Percentiles rank a stretch among this genome's conserved stretches.
Conservation (phyloP, 441 rosid species). For the Hura crepitans region DNA sequence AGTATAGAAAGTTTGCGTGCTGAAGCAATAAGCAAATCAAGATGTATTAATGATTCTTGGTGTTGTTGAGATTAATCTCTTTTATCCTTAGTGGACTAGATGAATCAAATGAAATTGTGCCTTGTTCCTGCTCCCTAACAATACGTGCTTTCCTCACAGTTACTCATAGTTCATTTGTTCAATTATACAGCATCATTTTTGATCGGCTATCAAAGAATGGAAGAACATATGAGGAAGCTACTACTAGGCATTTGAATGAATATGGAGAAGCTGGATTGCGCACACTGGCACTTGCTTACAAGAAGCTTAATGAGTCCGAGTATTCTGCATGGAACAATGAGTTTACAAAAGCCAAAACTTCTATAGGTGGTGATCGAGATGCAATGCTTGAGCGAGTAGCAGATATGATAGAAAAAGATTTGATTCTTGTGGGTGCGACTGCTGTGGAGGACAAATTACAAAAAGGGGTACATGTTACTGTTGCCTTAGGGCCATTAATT, state of each 20-base stretch:
- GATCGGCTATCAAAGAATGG: slow-evolving; percentile 88
- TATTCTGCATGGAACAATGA: slow-evolving; percentile 76
- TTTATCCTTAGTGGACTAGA: neutral
- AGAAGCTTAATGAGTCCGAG: slow-evolving; percentile 67
- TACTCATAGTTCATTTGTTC: slow-evolving; percentile 24
- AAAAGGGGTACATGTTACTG: slow-evolving; percentile 58
- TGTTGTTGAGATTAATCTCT: neutral
- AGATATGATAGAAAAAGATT: slow-evolving; percentile 84
- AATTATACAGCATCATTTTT: slow-evolving; percentile 68
- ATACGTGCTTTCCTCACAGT: slow-evolving; percentile 11
- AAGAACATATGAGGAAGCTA: slow-evolving; percentile 53
- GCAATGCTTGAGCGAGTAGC: slow-evolving; percentile 67
- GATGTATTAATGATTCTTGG: neutral
- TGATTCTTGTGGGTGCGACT: slow-evolving; percentile 90
- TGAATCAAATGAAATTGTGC: neutral
- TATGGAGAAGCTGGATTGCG: slow-evolving; percentile 96
- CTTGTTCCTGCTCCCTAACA: neutral
- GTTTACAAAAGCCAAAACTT: slow-evolving; percentile 75
- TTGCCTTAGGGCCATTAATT: slow-evolving; percentile 12
- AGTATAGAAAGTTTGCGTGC: neutral
- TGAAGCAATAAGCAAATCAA: neutral
- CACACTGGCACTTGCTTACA: slow-evolving; percentile 81
- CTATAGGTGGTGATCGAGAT: slow-evolving; percentile 78
- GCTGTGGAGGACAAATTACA: slow-evolving; percentile 98
- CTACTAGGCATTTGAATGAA: slow-evolving; percentile 77